These are phyloP conservation scores for Pinus albicaulis DNA, from an alignment of 75 land plant species.

Conservation along the genomic window DNA sequence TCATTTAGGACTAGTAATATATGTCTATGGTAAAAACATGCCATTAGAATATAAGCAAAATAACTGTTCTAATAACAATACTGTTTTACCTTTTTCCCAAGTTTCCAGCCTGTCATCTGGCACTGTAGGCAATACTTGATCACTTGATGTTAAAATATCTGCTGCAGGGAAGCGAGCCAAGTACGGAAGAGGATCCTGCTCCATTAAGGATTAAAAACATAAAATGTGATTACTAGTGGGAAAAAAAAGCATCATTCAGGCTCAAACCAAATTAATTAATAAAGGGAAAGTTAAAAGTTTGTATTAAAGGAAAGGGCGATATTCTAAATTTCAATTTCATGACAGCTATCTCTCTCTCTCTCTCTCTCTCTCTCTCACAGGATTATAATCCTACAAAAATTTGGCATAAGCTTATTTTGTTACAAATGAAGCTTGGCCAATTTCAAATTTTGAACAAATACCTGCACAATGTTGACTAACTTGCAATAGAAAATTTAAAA, in stretches of 20 bases:
- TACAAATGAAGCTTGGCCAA: background rate
- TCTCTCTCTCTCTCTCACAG: background rate
- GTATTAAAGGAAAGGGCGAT: background rate
- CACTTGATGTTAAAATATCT: conserved; percentile 93
- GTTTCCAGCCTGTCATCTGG: conserved; percentile 77
- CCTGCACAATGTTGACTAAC: background rate
- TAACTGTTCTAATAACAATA: background rate
- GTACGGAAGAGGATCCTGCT: conserved; percentile 96
- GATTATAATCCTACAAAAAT: background rate
- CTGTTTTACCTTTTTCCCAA: conserved; percentile 62
- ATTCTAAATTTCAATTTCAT: background rate
- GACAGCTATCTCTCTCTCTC: background rate
- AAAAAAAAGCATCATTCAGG: background rate
- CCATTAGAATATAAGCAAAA: background rate
- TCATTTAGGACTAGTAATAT: background rate
- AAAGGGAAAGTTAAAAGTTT: background rate
- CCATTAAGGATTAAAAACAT: background rate
- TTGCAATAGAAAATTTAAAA: background rate
- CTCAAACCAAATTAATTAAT: background rate
- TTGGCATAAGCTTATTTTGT: background rate
- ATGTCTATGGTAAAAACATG: background rate
- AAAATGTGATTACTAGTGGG: background rate
- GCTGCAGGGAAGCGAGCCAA: conserved; percentile 86
- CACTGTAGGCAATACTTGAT: conserved; percentile 84
- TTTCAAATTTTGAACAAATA: background rate